A percentile compares a stretch with the other conserved stretches of the same genome.
These are phyloP conservation scores for Mycena indigotica DNA, from an alignment of 768 basidiomycete species.

Conservation along the genomic window DNA sequence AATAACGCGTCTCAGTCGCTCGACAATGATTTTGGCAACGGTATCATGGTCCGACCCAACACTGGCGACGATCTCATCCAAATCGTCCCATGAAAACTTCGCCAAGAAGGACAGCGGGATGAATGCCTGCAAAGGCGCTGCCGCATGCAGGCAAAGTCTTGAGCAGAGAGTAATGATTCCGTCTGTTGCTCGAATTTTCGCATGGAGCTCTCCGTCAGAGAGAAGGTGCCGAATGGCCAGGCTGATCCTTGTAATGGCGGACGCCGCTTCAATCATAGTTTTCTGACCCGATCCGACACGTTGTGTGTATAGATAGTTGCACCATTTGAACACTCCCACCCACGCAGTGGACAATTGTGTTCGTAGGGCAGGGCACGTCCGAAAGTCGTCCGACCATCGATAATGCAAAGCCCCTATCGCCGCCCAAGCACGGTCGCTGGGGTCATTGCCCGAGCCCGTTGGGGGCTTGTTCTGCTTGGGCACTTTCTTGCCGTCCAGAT, in stretches of 20 bases:
- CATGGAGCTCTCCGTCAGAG: background rate
- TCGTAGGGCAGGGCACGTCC: conserved; percentile 1
- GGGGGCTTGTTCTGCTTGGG: conserved; percentile 1
- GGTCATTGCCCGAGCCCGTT: conserved; percentile 3
- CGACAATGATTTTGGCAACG: background rate
- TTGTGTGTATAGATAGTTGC: conserved; percentile 8
- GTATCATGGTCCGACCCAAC: background rate
- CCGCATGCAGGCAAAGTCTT: conserved; percentile 7
- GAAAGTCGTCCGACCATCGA: background rate
- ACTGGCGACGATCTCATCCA: conserved; percentile 4
- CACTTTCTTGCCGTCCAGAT: background rate
- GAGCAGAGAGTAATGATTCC: conserved; percentile 5
- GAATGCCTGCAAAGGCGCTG: background rate
- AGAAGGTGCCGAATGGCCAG: conserved; percentile 1
- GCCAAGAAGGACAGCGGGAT: conserved; percentile 3
- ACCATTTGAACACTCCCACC: conserved; percentile 10
- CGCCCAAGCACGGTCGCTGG: conserved; percentile 6
- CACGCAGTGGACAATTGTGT: conserved; percentile 3
- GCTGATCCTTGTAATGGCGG: background rate
- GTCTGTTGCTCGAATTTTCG: background rate
- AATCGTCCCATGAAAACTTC: background rate
- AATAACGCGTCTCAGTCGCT: conserved; percentile 1
- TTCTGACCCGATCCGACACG: background rate
- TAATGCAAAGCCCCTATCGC: background rate
- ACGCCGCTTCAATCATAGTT: background rate